These are phyloP conservation scores for Botrytis fabae DNA, from an alignment of 2,329 filamentous ascomycete genomes.

Conservation along the genomic window DNA sequence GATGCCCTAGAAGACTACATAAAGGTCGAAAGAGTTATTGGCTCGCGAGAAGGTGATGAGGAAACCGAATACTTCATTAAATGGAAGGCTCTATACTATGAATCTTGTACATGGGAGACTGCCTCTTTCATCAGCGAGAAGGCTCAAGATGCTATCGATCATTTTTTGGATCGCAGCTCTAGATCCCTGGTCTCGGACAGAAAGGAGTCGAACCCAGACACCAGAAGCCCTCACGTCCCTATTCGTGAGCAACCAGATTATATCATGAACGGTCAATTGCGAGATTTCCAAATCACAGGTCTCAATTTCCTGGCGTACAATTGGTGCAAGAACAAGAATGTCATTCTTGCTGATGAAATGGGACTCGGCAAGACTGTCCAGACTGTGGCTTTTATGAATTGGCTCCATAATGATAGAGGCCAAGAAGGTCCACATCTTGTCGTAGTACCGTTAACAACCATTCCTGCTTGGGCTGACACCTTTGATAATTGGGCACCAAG, in stretches of 20 bases:
- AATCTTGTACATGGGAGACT: conserved; percentile 91
- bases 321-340: conserved; percentile 91
- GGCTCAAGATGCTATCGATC: conserved; percentile 87
- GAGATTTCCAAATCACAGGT: conserved; percentile 90
- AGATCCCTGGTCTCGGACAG: conserved; percentile 79
- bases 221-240: conserved; percentile 70
- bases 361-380: conserved; percentile 97
- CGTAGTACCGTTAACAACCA: conserved; percentile 94
- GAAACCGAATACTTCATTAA: conserved; percentile 91
- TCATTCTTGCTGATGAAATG: conserved; percentile 98
- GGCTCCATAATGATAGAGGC: conserved; percentile 83
- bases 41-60: conserved; percentile 74
- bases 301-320: conserved; percentile 95
- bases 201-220: conserved; percentile 72
- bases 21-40: conserved; percentile 90
- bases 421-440: conserved; percentile 96
- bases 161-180: conserved; percentile 80
- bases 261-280: conserved; percentile 78
- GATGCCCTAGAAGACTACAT: conserved; percentile 89
- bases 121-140: conserved; percentile 72
- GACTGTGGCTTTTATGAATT: conserved; percentile 94
- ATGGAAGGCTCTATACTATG: conserved; percentile 93
- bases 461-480: conserved; percentile 97
- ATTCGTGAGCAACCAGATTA: conserved; percentile 81
- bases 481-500: conserved; percentile 97